phyloP scores from a whole-genome alignment of 2,329 filamentous ascomycete species.

The Xenoacremonium recifei region DNA sequence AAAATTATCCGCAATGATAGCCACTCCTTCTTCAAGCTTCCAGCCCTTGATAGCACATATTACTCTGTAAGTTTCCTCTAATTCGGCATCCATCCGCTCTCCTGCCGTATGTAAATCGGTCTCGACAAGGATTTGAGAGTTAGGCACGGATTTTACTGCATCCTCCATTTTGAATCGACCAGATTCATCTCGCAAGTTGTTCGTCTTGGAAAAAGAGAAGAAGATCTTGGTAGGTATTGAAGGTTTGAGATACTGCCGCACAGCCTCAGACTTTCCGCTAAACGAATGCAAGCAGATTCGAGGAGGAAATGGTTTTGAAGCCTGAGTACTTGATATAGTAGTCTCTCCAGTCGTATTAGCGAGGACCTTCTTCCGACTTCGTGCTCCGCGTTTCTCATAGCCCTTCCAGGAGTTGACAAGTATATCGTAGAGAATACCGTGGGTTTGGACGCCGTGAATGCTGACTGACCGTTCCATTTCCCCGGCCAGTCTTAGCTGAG shows the following conservation, averaged over 20 bases:
- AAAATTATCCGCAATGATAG: constrained; percentile 70
- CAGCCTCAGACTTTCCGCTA: constrained; percentile 69
- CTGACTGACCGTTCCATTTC: constrained; percentile 62
- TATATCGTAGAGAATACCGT: constrained; percentile 63
- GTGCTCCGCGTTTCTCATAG: constrained; percentile 60
- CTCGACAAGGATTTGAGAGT: constrained; percentile 75
- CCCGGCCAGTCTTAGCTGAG: constrained; percentile 66
- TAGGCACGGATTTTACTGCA: constrained; percentile 68
- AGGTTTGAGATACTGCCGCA: constrained; percentile 73
- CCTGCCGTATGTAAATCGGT: constrained; percentile 85
- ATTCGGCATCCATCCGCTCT: constrained; percentile 68
- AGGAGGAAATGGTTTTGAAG: constrained; percentile 67
- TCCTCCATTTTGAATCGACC: constrained; percentile 52
- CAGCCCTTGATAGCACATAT: constrained; percentile 76
- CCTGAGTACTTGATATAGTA: too few species aligned
- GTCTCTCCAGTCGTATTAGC: too few species aligned
- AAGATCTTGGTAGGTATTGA: constrained; percentile 72
- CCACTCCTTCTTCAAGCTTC: constrained; percentile 66
- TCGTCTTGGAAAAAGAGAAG: constrained; percentile 80
- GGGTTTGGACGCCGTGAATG: constrained; percentile 70
- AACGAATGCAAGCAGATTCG: constrained; percentile 89
- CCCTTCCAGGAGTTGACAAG: constrained; percentile 63
- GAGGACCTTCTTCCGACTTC: constrained; percentile 18
- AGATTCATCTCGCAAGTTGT: constrained; percentile 64
- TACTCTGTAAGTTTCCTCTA: constrained; percentile 69